These are phyloP conservation scores for Henningerozyma blattae DNA, from an alignment of 805 yeast species.

Conservation along the genomic window DNA sequence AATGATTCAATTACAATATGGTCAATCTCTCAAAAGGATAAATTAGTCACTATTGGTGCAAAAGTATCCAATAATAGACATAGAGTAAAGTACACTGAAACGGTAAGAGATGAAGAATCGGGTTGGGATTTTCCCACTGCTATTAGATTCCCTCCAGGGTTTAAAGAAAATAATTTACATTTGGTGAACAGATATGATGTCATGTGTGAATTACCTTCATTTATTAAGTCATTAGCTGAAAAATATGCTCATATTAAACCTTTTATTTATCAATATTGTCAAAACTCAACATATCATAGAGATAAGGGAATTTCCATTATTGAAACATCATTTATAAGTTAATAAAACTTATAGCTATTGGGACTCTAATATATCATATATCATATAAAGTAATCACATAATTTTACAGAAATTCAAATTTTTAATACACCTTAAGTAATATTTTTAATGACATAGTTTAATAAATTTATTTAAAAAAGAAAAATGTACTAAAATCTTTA, in stretches of 20 bases:
- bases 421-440: too few relatives aligned
- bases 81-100: slow-evolving; percentile 19
- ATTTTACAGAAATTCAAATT: too few relatives aligned
- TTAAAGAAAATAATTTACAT: slow-evolving; percentile 36
- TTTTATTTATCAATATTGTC: slow-evolving; percentile 71
- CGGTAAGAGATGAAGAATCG: slow-evolving; percentile 43
- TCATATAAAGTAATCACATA: too few relatives aligned
- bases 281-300: slow-evolving; percentile 37
- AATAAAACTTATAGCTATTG: too few relatives aligned
- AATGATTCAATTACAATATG: slow-evolving; percentile 18
- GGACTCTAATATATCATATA: too few relatives aligned
- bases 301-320: slow-evolving; percentile 59
- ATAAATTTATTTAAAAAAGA: too few relatives aligned
- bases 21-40: slow-evolving; percentile 38
- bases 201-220: slow-evolving; percentile 76
- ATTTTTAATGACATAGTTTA: too few relatives aligned
- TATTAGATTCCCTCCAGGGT: slow-evolving; percentile 24
- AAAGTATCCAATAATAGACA: slow-evolving; percentile 41
- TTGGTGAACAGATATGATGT: slow-evolving; percentile 77
- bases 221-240: slow-evolving; percentile 65
- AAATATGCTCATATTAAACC: slow-evolving; percentile 81
- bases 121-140: slow-evolving; percentile 70
- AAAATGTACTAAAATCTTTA: too few relatives aligned
- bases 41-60: slow-evolving; percentile 36
- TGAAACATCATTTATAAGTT: slow-evolving; percentile 65